Base-by-base conservation (phyloP, 257 asterid species). In the Gentiana macrophylla region DNA sequence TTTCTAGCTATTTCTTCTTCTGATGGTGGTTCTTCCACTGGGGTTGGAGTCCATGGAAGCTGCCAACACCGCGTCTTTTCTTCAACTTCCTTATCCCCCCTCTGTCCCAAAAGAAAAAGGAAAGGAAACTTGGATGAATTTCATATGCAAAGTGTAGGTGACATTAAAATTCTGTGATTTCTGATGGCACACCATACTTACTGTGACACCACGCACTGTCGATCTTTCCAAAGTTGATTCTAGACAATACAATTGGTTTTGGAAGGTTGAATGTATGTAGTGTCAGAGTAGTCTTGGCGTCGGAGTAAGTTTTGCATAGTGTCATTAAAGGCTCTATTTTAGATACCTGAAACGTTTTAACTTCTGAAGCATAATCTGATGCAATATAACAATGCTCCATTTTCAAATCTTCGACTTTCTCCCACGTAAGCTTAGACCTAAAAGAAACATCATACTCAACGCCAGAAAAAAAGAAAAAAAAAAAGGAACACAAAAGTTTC, bases 1-100 rank as follows among this genome's bases (percentile, higher is more conserved):
- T 92, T 92, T 74, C 98, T 78, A 62, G 97, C 97, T 72, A 92
- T 56, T 77, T 92, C 98, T 79, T 87, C 98, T 81, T 85, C 98
- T 11, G 97, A 92, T 41, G 97, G 98, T 54, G 76, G 86, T 64
- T 87, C 98, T 58, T 92, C 98, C 45, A 68, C 77, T 43, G 88
- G 94, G 65, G 77, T 12, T 35, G 98, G 98, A 62, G 93, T 75
- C 98, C 98, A 92, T 52, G 97, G 89, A 63, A 92, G 94, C 83
- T 92, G 97, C 98, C 97, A 92, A 73, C 71, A 79, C 73, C 81
- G 75, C 12, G 85, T 75, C 71, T 92, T 88, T 61, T 92, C 94
- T 74, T 85, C 97, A 8, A 86, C 94, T 71, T 85, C 79, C 74
- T 75, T 77, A 68, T 75, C 84, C 66, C 95, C 97, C 66, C 71